Conservation (phyloP, 805 yeast genomes). For the Teunomyces stri region DNA sequence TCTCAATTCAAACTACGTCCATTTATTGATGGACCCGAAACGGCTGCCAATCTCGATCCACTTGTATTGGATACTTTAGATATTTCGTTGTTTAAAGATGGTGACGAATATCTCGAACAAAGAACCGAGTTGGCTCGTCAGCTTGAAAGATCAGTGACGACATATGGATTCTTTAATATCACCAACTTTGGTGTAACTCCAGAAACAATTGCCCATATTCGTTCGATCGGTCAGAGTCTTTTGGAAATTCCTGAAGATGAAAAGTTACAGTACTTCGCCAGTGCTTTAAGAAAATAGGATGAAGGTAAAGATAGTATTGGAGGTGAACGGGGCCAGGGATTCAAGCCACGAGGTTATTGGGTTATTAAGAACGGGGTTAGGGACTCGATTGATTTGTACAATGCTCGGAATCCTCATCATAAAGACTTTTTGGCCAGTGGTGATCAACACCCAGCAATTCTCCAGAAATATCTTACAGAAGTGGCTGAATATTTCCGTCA, state of each 20-base stretch:
- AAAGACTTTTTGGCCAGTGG: constrained; percentile 3
- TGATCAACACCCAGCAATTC: constrained; percentile 7
- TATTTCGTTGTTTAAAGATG: constrained; percentile 5
- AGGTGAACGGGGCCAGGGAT: constrained; percentile 10
- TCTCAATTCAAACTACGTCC: constrained; percentile 6
- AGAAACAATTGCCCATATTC: constrained; percentile 17
- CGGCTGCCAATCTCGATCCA: constrained; percentile 2
- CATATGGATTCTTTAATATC: constrained; percentile 10
- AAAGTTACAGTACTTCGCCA: constrained; percentile 23
- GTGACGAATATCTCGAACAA: background rate
- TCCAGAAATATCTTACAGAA: constrained; percentile 7
- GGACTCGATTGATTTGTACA: constrained; percentile 9
- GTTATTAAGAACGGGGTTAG: constrained; percentile 10
- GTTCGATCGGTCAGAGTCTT: constrained; percentile 24
- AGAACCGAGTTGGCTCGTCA: constrained; percentile 5
- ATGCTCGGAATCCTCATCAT: constrained; percentile 4
- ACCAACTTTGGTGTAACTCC: constrained; percentile 19
- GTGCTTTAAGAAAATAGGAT: constrained; percentile 28
- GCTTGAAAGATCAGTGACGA: constrained; percentile 6
- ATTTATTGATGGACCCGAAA: constrained; percentile 7
- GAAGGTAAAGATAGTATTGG: constrained; percentile 13
- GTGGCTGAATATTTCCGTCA: constrained; percentile 8
- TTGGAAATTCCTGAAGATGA: constrained; percentile 25
- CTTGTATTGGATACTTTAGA: constrained; percentile 7
- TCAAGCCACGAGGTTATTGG: constrained; percentile 10